These are phyloP conservation scores for Wickerhamiella pararugosa DNA, from an alignment of 1,139 yeast genomes.

Conservation along the genomic window DNA sequence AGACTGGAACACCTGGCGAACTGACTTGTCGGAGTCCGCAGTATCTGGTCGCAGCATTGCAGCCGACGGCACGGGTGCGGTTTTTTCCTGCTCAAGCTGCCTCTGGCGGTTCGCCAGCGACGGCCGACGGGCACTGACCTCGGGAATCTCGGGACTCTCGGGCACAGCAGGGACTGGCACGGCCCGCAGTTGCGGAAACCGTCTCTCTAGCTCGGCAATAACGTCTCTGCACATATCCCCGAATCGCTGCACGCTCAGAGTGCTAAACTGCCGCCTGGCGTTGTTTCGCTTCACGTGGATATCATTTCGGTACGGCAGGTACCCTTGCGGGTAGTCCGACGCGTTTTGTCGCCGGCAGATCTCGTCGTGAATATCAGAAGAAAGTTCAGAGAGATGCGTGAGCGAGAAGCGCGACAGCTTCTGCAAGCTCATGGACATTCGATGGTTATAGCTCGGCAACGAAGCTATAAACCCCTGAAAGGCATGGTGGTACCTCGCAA, in stretches of 20 bases:
- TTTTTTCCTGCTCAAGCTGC: background rate
- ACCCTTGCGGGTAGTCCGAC: slow-evolving; percentile 14
- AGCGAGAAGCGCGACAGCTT: slow-evolving; percentile 64
- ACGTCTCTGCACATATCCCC: slow-evolving; percentile 87
- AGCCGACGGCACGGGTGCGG: background rate
- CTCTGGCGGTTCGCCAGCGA: background rate
- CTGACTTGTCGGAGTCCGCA: too few relatives aligned
- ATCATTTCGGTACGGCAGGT: slow-evolving; percentile 18
- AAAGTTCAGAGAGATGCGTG: slow-evolving; percentile 78
- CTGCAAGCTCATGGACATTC: slow-evolving; percentile 25
- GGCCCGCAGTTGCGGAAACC: slow-evolving; percentile 36
- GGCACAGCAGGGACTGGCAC: background rate
- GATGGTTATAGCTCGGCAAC: slow-evolving; percentile 9
- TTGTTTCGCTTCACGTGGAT: slow-evolving; percentile 93
- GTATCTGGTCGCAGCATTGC: background rate
- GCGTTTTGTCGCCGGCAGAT: slow-evolving; percentile 51
- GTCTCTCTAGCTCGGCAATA: slow-evolving; percentile 68
- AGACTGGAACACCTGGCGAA: too few relatives aligned
- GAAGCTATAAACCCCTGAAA: slow-evolving; percentile 9
- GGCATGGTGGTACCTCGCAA: slow-evolving; percentile 12
- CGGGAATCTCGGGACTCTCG: background rate
- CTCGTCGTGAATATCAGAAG: slow-evolving; percentile 91
- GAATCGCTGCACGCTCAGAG: slow-evolving; percentile 68
- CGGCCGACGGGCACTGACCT: too few relatives aligned
- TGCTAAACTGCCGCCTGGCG: slow-evolving; percentile 83